Base-by-base conservation (phyloP, 805 yeast genomes). In the Lachancea sp. region DNA sequence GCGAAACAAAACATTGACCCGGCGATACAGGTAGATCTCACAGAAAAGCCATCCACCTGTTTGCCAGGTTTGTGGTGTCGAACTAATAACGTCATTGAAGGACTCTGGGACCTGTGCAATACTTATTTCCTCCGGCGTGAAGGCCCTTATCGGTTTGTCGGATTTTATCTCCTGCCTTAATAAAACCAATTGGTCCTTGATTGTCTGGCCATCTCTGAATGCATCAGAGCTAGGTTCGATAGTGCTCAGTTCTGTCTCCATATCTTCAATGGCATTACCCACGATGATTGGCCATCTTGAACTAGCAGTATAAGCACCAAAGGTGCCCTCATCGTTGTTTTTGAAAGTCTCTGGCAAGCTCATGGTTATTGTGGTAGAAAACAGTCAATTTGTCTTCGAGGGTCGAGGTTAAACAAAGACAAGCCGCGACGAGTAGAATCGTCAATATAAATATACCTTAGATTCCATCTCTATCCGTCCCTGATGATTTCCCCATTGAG, bases 1-100 rank as follows among this genome's bases (percentile, higher is more conserved):
- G 37, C 67, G 63, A 56, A 82, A 70, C 31, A 63, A 59, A 1
- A 58, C 54, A 57, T 83, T 76, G 45, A 85, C 66, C 49, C 71
- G 63, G 48, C 95, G 79, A 67, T 93, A 93, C 47, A 93, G 61
- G 59, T 83, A 82, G 63, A 96, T 83, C 64, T 95, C 99, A 35
- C 84, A 70, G 58, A 74, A 83, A 44, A 93, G 69, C 99, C 99
- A 93, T 16, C 95, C 96, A 1, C 91, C 95, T 8, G 82, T 72
- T 38, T 71, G 67, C 97, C 97, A 93, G 13, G 85, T 77, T 42
- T 73, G 57, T 10, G 62, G 56, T 9, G 50, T 29, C 32, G 30
- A 22, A 18, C 19, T 56, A 59, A 54, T 81, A 66, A 30, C 75
- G 3, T 72, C 73, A 65, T 91, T 86, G 68, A 78, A 90, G 6